Base-by-base conservation (phyloP, 2,329 filamentous ascomycete genomes). In the Sporothrix globosa region DNA sequence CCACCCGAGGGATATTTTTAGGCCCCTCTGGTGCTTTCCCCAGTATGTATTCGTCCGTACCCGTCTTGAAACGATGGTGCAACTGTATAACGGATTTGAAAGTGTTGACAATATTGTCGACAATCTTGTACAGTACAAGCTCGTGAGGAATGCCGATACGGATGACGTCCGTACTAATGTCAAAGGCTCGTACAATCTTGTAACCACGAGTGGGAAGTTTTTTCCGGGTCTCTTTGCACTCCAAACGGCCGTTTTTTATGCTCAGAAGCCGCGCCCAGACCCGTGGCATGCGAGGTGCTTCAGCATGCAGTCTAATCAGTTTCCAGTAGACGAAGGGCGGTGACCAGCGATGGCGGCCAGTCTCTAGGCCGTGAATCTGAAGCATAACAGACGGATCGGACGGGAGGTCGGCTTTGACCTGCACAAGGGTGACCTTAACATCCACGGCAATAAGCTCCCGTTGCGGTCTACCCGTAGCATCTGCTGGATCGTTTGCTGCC, bases 91-190 rank as follows among this genome's bases (percentile, higher is more conserved):
- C 88, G 1, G 94, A 91, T 80, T 99, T 99, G 74, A 92, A 82
- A 0, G 92, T 89, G 76, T 97, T 99, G 75, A 92, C 88, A 67
- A 96, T 83, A 76, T 98, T 99, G 81, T 99, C 96, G n/a, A 95
- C 91, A 72, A 99, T 91, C 72, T 90, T 91, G 80, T 96, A 91
- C 76, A 98, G 86, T 30, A 96, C 88, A 75, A 99, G 87, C 75
- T 97, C 93, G 80, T 98, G 93, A 1, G 96, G 96, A 13, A 99
- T 90, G 6, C 91, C 93, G 58, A 98, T 79, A 14, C 96, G 90
- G 72, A 97, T 91, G 11, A 94, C 93, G 74, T 98, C 96, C 0
- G 91, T 88, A 53, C 88, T 89, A 10, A 97, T 80, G 78, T 99
- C 96, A 69, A 97, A 88, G 67, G 94, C 91, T 74, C 88, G 92